Percentiles rank a stretch among this genome's conserved stretches.
These are phyloP conservation scores for Ceratorhiza oryzae-sativae DNA, from an alignment of 1,284 basidiomycete species.

Conservation along the genomic window DNA sequence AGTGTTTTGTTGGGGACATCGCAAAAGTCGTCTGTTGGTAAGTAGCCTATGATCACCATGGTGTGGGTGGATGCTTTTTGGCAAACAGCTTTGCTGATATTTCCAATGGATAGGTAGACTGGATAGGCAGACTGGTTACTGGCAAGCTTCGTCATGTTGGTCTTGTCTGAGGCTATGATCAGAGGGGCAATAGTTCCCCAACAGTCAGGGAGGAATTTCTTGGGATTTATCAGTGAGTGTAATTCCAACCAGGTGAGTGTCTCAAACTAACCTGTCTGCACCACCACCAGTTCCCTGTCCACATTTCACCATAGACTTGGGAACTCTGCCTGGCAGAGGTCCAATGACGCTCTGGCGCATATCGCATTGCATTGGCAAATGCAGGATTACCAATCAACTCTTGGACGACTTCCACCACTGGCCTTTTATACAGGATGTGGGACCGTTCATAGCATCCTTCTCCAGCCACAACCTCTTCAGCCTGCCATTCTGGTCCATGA, in stretches of 20 bases:
- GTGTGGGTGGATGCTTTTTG: constrained; percentile 9
- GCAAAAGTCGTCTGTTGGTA: constrained; percentile 21
- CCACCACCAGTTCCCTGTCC: constrained; percentile 42
- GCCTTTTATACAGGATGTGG: neutral
- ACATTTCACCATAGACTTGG: constrained; percentile 24
- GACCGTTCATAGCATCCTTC: neutral
- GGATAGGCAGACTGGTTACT: constrained; percentile 39
- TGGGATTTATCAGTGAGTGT: neutral
- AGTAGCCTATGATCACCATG: constrained; percentile 16
- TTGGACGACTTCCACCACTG: neutral
- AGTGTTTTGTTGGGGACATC: neutral
- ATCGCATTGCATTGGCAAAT: constrained; percentile 14
- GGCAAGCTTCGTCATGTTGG: constrained; percentile 26
- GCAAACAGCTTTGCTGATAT: constrained; percentile 24
- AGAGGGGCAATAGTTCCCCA: constrained; percentile 35
- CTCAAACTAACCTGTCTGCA: constrained; percentile 18
- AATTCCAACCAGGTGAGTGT: neutral
- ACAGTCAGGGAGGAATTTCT: neutral
- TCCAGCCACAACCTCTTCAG: neutral
- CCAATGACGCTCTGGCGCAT: constrained; percentile 3
- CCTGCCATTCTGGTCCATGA: constrained; percentile 45
- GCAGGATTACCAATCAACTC: constrained; percentile 44
- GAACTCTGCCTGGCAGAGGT: neutral
- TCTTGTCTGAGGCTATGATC: constrained; percentile 39
- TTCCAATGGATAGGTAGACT: constrained; percentile 38